A percentile compares a stretch with the other conserved stretches of the same genome.
phyloP scores from a whole-genome alignment of 306 rosid species.

The Coriaria nepalensis region DNA sequence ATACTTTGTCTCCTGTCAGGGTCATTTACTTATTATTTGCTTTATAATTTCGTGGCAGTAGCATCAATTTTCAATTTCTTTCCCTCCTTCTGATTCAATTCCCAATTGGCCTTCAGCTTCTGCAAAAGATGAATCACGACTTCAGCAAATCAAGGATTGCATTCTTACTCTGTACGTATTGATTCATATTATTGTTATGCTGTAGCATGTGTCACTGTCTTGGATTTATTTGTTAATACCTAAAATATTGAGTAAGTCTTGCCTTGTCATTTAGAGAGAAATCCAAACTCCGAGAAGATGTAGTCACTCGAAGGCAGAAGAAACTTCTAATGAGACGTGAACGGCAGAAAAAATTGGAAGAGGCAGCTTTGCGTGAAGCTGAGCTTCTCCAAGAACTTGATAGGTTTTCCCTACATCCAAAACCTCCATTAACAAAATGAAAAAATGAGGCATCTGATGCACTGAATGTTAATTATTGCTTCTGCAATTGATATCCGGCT shows the following conservation, averaged over 20 bases:
- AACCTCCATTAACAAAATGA: too few relatives aligned
- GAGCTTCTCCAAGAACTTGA: constrained; percentile 79
- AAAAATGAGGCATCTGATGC: too few relatives aligned
- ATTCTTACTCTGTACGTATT: constrained; percentile 63
- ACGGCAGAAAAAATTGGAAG: constrained; percentile 67
- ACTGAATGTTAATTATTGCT: too few relatives aligned
- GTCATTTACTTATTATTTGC: neutral
- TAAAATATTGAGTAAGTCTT: too few relatives aligned
- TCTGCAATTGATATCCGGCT: constrained; percentile 16
- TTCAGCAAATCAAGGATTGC: constrained; percentile 58
- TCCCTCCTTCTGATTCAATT: constrained; percentile 3
- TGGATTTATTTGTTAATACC: neutral
- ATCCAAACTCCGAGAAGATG: constrained; percentile 54
- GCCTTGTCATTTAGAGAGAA: constrained; percentile 49
- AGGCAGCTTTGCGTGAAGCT: constrained; percentile 61
- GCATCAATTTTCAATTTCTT: neutral
- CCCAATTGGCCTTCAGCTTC: constrained; percentile 53
- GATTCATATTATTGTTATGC: constrained; percentile 2
- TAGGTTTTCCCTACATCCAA: too few relatives aligned
- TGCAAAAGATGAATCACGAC: constrained; percentile 41
- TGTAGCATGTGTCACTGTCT: neutral
- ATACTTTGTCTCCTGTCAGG: constrained; percentile 2
- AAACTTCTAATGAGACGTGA: constrained; percentile 48
- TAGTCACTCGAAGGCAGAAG: constrained; percentile 60
- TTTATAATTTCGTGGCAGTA: neutral